Evolutionary conservation across 169 alveolate species (phyloP).

Genomic region (Eimeria sp.): DNA sequence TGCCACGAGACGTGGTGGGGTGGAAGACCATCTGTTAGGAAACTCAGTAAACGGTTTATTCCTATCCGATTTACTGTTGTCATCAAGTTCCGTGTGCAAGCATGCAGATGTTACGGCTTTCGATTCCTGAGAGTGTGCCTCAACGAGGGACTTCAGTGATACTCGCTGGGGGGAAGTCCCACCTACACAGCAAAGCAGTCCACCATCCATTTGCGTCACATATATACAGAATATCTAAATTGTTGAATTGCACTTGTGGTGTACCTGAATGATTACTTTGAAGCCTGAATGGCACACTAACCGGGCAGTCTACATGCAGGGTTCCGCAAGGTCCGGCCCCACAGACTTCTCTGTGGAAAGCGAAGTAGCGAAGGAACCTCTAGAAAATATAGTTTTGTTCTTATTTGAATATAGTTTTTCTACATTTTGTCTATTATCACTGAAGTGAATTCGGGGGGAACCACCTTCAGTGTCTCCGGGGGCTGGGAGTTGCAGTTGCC

Average conservation of each 20-base stretch:
- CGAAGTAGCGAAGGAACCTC: neutral
- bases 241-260: neutral
- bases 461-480: neutral
- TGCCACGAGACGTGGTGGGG: neutral
- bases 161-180: neutral
- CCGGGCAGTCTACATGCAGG: conserved; percentile 6
- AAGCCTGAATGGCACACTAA: neutral
- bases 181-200: neutral
- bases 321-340: conserved; percentile 17
- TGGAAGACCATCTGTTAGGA: neutral
- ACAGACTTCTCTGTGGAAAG: neutral
- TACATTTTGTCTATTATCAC: neutral
- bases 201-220: neutral
- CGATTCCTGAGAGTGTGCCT: neutral
- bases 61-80: neutral
- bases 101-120: neutral
- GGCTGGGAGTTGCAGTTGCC: neutral
- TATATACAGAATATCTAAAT: neutral
- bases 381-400: neutral
- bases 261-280: neutral
- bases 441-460: neutral
- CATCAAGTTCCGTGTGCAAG: neutral
- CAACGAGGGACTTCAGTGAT: neutral
- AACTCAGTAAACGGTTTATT: neutral
- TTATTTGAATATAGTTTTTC: neutral